A percentile compares a stretch with the other conserved stretches of the same genome.
phyloP scores from a whole-genome alignment of 805 yeast genomes.

The Zygotorulaspora danielsina region DNA sequence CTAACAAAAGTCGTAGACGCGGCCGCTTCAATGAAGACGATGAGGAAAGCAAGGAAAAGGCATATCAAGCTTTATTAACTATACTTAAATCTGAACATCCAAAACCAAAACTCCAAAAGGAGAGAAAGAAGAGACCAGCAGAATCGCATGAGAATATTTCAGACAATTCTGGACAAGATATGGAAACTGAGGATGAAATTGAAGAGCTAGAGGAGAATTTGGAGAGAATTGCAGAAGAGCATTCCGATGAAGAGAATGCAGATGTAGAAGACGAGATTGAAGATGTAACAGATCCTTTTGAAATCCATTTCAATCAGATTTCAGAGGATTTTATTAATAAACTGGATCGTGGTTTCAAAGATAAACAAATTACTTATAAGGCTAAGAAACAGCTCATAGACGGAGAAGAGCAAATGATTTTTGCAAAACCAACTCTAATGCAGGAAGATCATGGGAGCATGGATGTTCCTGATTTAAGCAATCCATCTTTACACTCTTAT shows the following conservation, averaged over 20 bases:
- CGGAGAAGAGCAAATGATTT: constrained; percentile 22
- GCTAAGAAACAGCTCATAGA: constrained; percentile 19
- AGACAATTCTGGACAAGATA: constrained; percentile 24
- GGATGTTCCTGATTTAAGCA: constrained; percentile 19
- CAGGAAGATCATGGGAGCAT: constrained; percentile 15
- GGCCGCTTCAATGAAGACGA: constrained; percentile 11
- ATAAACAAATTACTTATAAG: constrained; percentile 29
- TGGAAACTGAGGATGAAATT: constrained; percentile 26
- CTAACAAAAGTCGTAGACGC: constrained; percentile 16
- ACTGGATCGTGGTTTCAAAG: constrained; percentile 35
- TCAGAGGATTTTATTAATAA: constrained; percentile 36
- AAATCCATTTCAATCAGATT: constrained; percentile 62
- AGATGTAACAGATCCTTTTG: constrained; percentile 64
- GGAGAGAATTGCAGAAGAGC: constrained; percentile 14
- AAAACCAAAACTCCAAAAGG: constrained; percentile 17
- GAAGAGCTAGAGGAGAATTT: constrained; percentile 32
- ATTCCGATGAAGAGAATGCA: constrained; percentile 32
- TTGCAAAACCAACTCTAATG: constrained; percentile 27
- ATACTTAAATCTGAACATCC: constrained; percentile 50
- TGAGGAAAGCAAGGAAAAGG: constrained; percentile 39
- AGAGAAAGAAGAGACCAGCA: constrained; percentile 12
- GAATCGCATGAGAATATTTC: constrained; percentile 9
- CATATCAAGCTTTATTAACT: constrained; percentile 65
- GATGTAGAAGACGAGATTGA: constrained; percentile 38
- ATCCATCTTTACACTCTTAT: constrained; percentile 33